Evolutionary conservation across 78 protist species (phyloP), one percentile per base, ranked within the genome.

Genomic region (slime mould (Dictyostelium discoideum)): DNA sequence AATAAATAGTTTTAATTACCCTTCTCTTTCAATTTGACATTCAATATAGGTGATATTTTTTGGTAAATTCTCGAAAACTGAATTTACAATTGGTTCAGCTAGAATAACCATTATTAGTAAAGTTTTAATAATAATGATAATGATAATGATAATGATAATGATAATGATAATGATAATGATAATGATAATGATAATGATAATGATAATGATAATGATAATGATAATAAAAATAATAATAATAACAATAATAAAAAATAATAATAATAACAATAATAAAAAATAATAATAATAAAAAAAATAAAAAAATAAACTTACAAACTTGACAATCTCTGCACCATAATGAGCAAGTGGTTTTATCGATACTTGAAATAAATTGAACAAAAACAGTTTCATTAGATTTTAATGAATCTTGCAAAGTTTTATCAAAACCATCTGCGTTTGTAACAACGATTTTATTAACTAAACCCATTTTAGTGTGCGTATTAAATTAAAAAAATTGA

Each of bases 81-180:
- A 46, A 32, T 80, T 67, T 13, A 90, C 85, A 37, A 90, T 60
- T 90, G 95, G 95, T 60, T 90, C 95, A 37, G 95, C 95, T 90
- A 11, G n/a, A 48, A 42, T 3, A 0, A 26, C 7, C 3, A 7
- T 18, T 32, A 32, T 32, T 32, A 32, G 37, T 32, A 32, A 32
- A 32, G 37, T 32, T 32, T 32, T 32, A 32, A 32, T 1, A 32
- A 32, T 32, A 32, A 32, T n/a, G n/a, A n/a, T n/a, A n/a, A n/a
- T n/a, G n/a, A n/a, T n/a, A n/a, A n/a, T n/a, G n/a, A n/a, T n/a
- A n/a, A n/a, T n/a, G n/a, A n/a, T n/a, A n/a, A n/a, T n/a, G n/a
- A n/a, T n/a, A n/a, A n/a, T n/a, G n/a, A n/a, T n/a, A n/a, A n/a
- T n/a, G n/a, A n/a, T n/a, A 32, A 32, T 32, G 1, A 32, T 32